Percentiles rank a stretch among this genome's conserved stretches.
These are phyloP conservation scores for Hericium rajendrae DNA, from an alignment of 768 basidiomycete species.

Conservation along the genomic window DNA sequence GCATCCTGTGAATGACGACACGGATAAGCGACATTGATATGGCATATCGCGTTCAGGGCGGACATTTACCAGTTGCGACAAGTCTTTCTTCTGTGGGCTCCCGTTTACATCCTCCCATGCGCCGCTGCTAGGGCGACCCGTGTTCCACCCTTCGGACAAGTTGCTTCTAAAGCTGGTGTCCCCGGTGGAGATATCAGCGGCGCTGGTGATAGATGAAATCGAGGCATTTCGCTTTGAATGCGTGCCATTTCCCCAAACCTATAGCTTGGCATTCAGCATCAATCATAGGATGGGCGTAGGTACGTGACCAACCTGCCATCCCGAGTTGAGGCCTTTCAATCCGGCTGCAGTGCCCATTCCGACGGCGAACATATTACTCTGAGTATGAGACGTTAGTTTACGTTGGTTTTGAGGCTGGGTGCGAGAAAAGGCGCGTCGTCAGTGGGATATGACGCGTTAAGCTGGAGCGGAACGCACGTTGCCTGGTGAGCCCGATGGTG, in stretches of 20 bases:
- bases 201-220: conserved; percentile 47
- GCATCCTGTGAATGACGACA: neutral
- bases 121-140: conserved; percentile 35
- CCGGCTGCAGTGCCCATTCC: conserved; percentile 37
- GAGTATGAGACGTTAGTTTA: conserved; percentile 32
- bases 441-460: conserved; percentile 6
- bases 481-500: conserved; percentile 50
- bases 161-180: conserved; percentile 40
- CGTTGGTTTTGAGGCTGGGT: conserved; percentile 33
- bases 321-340: conserved; percentile 45
- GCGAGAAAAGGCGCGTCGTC: conserved; percentile 1
- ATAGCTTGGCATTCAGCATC: neutral
- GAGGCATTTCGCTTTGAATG: conserved; percentile 50
- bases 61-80: conserved; percentile 35
- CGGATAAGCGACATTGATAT: neutral
- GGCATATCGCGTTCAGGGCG: neutral
- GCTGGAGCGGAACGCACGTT: conserved; percentile 32
- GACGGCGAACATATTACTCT: conserved; percentile 43
- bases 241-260: conserved; percentile 52
- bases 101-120: conserved; percentile 51
- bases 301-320: conserved; percentile 50
- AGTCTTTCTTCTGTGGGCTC: conserved; percentile 42
- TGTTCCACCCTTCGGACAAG: conserved; percentile 39
- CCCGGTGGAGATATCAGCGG: conserved; percentile 35
- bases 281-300: neutral